phyloP scores from a whole-genome alignment of 306 rosid species.

The Parietaria judaica region DNA sequence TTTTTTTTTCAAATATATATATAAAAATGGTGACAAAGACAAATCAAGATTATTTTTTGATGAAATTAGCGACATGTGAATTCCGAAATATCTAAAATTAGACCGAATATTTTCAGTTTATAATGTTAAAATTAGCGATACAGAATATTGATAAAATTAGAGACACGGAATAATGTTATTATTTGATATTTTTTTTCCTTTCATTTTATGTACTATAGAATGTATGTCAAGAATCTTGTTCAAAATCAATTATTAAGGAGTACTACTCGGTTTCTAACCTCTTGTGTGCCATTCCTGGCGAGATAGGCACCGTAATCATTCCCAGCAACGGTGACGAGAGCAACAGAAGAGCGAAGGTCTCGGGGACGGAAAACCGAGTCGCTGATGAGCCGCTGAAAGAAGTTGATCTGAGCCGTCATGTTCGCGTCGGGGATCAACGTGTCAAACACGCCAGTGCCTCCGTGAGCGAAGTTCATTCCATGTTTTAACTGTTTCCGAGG shows the following conservation, averaged over 20 bases:
- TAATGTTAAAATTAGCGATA: no score
- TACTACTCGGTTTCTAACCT: slow-evolving; percentile 23
- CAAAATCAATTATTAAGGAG: neutral
- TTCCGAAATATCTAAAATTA: neutral
- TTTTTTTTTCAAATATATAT: no score
- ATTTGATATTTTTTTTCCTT: no score
- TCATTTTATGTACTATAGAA: neutral
- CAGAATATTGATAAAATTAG: no score
- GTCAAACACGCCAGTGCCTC: slow-evolving; percentile 77
- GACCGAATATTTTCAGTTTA: neutral
- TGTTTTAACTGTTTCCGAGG: slow-evolving; percentile 32
- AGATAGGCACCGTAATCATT: slow-evolving; percentile 54
- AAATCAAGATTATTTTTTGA: no score
- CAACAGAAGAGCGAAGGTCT: slow-evolving; percentile 46
- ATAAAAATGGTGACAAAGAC: no score
- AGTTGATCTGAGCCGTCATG: slow-evolving; percentile 74
- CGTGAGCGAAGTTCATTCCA: slow-evolving; percentile 84
- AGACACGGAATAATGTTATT: no score
- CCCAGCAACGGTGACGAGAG: slow-evolving; percentile 68
- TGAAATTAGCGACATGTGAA: no score
- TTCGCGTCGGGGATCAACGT: slow-evolving; percentile 50
- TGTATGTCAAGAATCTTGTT: neutral
- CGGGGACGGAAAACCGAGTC: slow-evolving; percentile 20
- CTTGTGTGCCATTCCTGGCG: slow-evolving; percentile 29
- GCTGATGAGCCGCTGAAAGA: slow-evolving; percentile 29